Base-by-base conservation (phyloP, 2,329 filamentous ascomycete genomes). In the Microcera coccophila region DNA sequence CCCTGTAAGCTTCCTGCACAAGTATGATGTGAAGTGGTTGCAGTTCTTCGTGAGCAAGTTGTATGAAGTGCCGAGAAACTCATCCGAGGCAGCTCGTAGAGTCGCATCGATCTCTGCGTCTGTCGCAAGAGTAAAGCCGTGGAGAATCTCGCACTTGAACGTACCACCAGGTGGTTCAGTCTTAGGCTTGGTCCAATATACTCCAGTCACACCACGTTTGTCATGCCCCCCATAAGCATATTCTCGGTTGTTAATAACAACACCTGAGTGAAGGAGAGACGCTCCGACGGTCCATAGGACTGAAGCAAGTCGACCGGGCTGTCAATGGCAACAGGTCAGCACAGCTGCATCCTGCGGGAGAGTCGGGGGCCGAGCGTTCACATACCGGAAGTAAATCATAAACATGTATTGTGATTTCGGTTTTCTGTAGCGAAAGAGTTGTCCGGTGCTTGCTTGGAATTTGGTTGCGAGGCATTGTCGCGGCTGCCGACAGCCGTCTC, bases 151-250 rank as follows among this genome's bases (percentile, higher is more conserved):
- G 62, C 76, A 79, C 56, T 78, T 78, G 68, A 90, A 91, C 1
- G 83, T 88, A 34, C 85, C 87, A 22, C 87, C 87, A 0, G 87
- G 86, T 0, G 87, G 87, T 37, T 84, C 79, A 22, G 79, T 77
- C 51, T 74, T 75, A 1, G 88, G 87, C 49, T 74, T 81, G 14
- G 87, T 91, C 81, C 82, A 90, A 69, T 93, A 94, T 8, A 94
- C 87, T 37, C 88, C 88, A 4, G 85, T 91, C 43, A 84, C 65
- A 18, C 78, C 78, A 38, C 71, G 78, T 54, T 78, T 78, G 59
- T 87, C 81, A 62, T 94, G 88, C 2, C 88, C 88, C 33, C 88
- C 88, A 58, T 88, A 94, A 17, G 88, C 88, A 62, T 93, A 94
- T 70, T 94, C 88, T 50, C 74, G 79, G 53, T 84, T 80, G 61